Base-by-base conservation (phyloP, 208 protist genomes). In the Eutreptiella sp. region DNA sequence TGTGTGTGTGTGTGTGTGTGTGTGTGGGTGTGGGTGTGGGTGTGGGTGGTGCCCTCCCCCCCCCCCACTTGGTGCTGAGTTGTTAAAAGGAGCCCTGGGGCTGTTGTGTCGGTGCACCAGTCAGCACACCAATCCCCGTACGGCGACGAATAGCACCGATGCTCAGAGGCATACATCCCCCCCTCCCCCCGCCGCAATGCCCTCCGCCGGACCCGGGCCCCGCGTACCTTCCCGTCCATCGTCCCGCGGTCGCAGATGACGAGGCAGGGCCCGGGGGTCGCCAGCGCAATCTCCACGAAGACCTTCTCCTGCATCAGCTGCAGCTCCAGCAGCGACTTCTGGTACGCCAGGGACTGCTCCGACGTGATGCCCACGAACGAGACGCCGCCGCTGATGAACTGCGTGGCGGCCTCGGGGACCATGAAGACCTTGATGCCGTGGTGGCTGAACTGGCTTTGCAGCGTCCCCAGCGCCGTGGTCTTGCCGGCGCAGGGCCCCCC, bases 401-500 rank as follows among this genome's bases (percentile, higher is more conserved):
- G 28, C 50, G 83, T 87, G 0, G 83, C 83, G 21, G 83, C 83
- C 72, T 89, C 80, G 7, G 83, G 80, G 29, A 86, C 83, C 31
- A 73, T 82, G 63, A 79, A 81, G 3, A 89, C 83, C 1, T 78
- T 76, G 53, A 73, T 84, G 39, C 78, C 83, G 5, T 59, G 78
- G n/a, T n/a, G n/a, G 16, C 73, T 68, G n/a, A 89, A 57, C 48
- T 77, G 75, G 19, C 58, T 60, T 54, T 83, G 76, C 9, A 89
- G 71, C 39, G 73, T 64, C 9, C 77, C 75, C 19, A 89, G 68
- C 59, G 84, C 62, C 11, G 79, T 87, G 0, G 76, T 83, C 70
- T 89, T 89, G 35, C 83, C 83, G 0, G 77, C 83, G 45, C 83
- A 89, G 2, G 83, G 83, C 4, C 83, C 83, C 28, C 83, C 83